These are phyloP conservation scores for Limonium bicolor DNA, from an alignment of 148 eudicot species.

Conservation along the genomic window DNA sequence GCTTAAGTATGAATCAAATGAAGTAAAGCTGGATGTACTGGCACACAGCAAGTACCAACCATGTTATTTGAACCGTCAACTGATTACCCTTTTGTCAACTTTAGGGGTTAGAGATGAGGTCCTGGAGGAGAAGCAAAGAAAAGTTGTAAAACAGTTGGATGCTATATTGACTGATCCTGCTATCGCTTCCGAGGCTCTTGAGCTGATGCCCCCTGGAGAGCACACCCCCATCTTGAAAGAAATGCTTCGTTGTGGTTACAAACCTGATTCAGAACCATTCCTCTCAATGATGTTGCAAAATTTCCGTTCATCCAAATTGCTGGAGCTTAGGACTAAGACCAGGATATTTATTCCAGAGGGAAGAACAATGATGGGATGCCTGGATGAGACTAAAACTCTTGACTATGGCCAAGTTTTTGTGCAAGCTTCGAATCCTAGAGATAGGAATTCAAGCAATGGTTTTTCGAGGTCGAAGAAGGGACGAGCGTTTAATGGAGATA, in stretches of 20 bases:
- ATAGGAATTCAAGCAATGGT: constrained; percentile 26
- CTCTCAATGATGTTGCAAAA: constrained; percentile 74
- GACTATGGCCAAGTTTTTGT: constrained; percentile 73
- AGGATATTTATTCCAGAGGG: constrained; percentile 44
- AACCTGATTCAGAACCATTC: constrained; percentile 58
- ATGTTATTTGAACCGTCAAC: constrained; percentile 69
- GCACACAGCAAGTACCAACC: constrained; percentile 82
- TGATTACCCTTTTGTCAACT: constrained; percentile 72
- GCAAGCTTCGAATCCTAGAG: constrained; percentile 37
- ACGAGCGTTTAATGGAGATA: constrained; percentile 6
- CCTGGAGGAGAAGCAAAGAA: constrained; percentile 65
- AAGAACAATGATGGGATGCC: constrained; percentile 66
- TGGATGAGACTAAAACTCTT: constrained; percentile 44
- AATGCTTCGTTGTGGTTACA: constrained; percentile 58
- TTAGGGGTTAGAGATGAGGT: constrained; percentile 53
- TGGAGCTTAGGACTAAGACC: constrained; percentile 40
- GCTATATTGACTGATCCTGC: constrained; percentile 44
- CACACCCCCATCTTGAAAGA: constrained; percentile 40
- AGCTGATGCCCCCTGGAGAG: constrained; percentile 75
- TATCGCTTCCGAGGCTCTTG: constrained; percentile 64
- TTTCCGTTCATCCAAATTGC: constrained; percentile 53
- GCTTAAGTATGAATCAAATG: constrained; percentile 50
- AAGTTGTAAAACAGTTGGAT: constrained; percentile 55
- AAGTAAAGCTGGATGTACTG: constrained; percentile 54
- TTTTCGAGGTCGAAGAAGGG: constrained; percentile 7